Percentiles rank a stretch among this genome's conserved stretches.
Conservation (phyloP, 768 basidiomycete genomes). For the Daedalea quercina region DNA sequence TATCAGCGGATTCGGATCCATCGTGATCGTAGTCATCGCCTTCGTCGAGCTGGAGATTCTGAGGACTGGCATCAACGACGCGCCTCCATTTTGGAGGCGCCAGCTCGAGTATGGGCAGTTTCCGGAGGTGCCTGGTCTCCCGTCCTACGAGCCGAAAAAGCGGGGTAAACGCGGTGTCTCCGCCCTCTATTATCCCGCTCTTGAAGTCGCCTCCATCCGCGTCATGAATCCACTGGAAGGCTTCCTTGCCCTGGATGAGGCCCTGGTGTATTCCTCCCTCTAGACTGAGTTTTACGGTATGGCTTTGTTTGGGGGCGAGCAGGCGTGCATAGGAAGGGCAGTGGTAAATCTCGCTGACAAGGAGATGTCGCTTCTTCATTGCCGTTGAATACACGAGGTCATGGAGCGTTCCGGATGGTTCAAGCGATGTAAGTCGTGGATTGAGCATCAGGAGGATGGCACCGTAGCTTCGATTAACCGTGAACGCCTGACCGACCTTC, state of each 20-base stretch:
- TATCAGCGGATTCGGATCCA: no score
- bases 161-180: not conserved
- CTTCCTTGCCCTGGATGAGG: not conserved
- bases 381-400: conserved; percentile 1
- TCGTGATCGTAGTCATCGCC: no score
- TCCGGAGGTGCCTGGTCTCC: not conserved
- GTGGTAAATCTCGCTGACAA: conserved; percentile 1
- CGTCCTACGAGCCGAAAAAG: conserved; percentile 1
- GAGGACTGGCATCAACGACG: not conserved
- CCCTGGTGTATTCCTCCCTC: not conserved
- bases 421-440: not conserved
- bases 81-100: not conserved
- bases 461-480: not conserved
- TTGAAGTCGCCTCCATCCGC: conserved; percentile 4
- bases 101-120: not conserved
- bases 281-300: not conserved
- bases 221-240: not conserved
- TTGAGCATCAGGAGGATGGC: conserved; percentile 1
- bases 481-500: not conserved
- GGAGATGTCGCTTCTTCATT: not conserved
- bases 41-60: no score
- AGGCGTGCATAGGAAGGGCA: conserved; percentile 4
- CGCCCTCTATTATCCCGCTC: not conserved
- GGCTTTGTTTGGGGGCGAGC: conserved; percentile 1
- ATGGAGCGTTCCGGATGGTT: not conserved